These are phyloP conservation scores for Xylariaceae sp. DNA, from an alignment of 2,329 filamentous ascomycete genomes.

Conservation along the genomic window DNA sequence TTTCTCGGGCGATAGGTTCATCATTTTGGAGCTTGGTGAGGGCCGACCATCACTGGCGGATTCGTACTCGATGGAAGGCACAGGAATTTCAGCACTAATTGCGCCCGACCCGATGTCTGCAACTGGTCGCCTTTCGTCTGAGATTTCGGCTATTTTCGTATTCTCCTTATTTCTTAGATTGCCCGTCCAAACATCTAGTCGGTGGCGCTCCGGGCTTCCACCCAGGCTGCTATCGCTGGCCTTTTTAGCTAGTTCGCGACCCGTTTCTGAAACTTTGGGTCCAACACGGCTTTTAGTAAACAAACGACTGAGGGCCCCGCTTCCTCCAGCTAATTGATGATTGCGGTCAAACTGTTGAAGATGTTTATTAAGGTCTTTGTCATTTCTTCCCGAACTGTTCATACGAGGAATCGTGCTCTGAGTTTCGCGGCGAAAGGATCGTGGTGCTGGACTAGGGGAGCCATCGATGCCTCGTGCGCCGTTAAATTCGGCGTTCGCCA, in stretches of 20 bases:
- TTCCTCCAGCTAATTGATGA: conserved; percentile 35
- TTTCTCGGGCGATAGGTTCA: conserved; percentile 52
- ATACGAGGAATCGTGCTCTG: conserved; percentile 21
- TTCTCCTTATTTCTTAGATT: conserved; percentile 24
- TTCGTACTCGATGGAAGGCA: conserved; percentile 38
- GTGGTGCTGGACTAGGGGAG: conserved; percentile 42
- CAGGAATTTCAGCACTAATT: conserved; percentile 22
- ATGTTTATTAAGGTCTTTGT: conserved; percentile 41
- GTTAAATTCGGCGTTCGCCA: conserved; percentile 37
- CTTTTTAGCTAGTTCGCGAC: conserved; percentile 42
- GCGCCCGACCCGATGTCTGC: background rate
- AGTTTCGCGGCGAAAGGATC: conserved; percentile 33
- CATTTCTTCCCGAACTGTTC: conserved; percentile 34
- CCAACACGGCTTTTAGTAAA: conserved; percentile 45
- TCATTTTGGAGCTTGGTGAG: conserved; percentile 29
- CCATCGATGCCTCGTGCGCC: conserved; percentile 33
- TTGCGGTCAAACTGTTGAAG: conserved; percentile 41
- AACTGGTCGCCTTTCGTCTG: background rate
- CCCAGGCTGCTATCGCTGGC: conserved; percentile 44
- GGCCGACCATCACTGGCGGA: conserved; percentile 29
- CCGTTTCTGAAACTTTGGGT: conserved; percentile 46
- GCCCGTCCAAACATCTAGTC: conserved; percentile 27
- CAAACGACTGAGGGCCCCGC: conserved; percentile 39
- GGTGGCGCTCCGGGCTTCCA: conserved; percentile 32
- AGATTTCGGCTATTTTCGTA: background rate